These are phyloP conservation scores for Backusella psychrophila DNA, from an alignment of 192 early-diverging fungal genomes.

Conservation along the genomic window DNA sequence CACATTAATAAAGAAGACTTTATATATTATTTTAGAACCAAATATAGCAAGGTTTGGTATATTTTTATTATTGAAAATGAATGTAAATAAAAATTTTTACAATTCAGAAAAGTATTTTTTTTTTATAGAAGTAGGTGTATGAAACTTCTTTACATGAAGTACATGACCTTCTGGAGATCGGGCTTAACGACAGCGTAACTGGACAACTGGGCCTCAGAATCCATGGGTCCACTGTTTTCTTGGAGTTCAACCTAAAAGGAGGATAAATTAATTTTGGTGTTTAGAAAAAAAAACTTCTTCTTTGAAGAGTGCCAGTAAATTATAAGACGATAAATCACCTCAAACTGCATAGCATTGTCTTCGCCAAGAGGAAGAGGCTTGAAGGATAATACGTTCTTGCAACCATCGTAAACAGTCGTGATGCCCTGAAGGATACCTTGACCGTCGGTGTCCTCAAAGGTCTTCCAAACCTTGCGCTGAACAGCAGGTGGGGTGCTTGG, in stretches of 20 bases:
- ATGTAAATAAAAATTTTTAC: no score
- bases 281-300: no score
- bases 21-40: background rate
- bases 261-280: no score
- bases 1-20: background rate
- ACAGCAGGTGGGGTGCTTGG: conserved; percentile 61
- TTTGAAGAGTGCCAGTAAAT: conserved; percentile 6
- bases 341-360: conserved; percentile 57
- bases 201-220: conserved; percentile 25
- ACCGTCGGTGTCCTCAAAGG: conserved; percentile 53
- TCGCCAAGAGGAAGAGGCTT: conserved; percentile 53
- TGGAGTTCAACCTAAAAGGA: no score
- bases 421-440: conserved; percentile 56
- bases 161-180: conserved; percentile 52
- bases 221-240: no score
- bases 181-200: conserved; percentile 42
- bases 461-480: conserved; percentile 65
- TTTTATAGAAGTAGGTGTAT: background rate
- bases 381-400: conserved; percentile 73
- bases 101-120: background rate
- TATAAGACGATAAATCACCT: conserved; percentile 57
- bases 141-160: conserved; percentile 7
- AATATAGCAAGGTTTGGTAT: background rate
- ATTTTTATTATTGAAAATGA: background rate
- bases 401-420: conserved; percentile 79